phyloP scores from a whole-genome alignment of 768 basidiomycete genomes.

The Naganishia vishniacii region DNA sequence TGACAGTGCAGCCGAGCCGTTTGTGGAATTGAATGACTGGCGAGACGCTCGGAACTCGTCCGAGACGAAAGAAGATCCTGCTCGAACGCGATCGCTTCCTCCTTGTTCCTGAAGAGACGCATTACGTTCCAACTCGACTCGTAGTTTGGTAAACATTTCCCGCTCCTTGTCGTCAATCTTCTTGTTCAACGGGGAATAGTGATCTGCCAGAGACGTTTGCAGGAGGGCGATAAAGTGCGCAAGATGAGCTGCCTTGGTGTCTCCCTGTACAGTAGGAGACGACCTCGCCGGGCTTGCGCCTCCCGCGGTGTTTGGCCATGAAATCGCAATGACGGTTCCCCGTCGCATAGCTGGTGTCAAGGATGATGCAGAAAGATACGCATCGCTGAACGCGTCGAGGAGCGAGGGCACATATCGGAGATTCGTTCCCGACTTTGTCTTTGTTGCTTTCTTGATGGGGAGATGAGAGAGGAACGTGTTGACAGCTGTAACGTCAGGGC shows the following conservation, averaged over 20 bases:
- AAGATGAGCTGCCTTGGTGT: slow-evolving; percentile 7
- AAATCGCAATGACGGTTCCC: slow-evolving; percentile 33
- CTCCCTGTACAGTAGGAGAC: background rate
- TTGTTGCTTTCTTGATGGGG: slow-evolving; percentile 39
- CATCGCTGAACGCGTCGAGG: slow-evolving; percentile 36
- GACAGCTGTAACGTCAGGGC: slow-evolving; percentile 10
- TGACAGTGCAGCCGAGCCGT: background rate
- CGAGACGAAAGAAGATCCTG: background rate
- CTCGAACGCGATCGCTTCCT: slow-evolving; percentile 7
- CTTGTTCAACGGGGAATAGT: slow-evolving; percentile 23
- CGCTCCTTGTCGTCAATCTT: slow-evolving; percentile 23
- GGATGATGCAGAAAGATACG: slow-evolving; percentile 36
- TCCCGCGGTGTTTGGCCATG: slow-evolving; percentile 17
- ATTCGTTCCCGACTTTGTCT: slow-evolving; percentile 42
- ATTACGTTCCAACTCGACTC: slow-evolving; percentile 16
- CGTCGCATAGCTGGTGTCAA: slow-evolving; percentile 34
- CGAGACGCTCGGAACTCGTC: background rate
- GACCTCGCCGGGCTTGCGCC: background rate
- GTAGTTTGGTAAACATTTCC: slow-evolving; percentile 15
- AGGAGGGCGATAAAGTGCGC: slow-evolving; percentile 23
- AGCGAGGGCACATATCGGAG: slow-evolving; percentile 41
- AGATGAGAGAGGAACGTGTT: slow-evolving; percentile 26
- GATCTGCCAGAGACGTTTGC: background rate
- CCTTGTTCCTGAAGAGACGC: background rate
- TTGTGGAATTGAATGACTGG: background rate